Base-by-base conservation (phyloP, 2,329 filamentous ascomycete species). In the Hypoxylon sp. region DNA sequence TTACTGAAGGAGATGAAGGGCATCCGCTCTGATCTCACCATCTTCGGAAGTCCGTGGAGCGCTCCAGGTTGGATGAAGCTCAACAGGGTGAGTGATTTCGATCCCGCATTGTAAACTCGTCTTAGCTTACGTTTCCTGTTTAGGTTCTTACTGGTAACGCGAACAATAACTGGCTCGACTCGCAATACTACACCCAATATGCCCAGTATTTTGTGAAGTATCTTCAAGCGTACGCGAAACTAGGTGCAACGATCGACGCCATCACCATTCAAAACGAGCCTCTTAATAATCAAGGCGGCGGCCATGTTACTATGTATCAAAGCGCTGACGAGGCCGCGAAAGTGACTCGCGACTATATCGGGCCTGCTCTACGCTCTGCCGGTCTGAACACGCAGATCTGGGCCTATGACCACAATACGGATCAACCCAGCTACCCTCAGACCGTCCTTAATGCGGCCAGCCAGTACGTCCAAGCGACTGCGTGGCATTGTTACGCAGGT, bases 231-330 rank as follows among this genome's bases (percentile, higher is more conserved):
- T 84, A 78, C 67, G 72, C 74, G 4, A 71, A 50, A n/a, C 74
- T 71, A 3, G 81, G 81, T 1, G 79, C 76, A 1, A 74, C 74
- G 9, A 72, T 83, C 44, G 80, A 83, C 59, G 81, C 81, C 67
- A 81, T 83, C 72, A 82, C 81, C 47, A 79, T 83, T 44, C 81
- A 84, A 74, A 84, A 84, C 66, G 81, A 84, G 73, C 82, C 82
- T 0, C 74, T 82, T 14, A 81, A 82, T 74, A 81, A 74, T 70
- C 75, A 79, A 54, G 76, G 78, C 8, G 73, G 75, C 19, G 78
- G 79, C 39, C 79, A 81, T 3, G 66, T 74, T 14, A 82, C 80
- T 46, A 79, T 83, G 80, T 79, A 79, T 55, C 75, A 82, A 71
- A 75, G 73, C 19, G 78, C 76, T 4, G 79, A 81, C 50, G 80